Conservation (phyloP, 176 grass and related monocot genomes). For the Zea mays region Zm-B73-REFERENCE-NAM-5.0 NC_050104.1:162894501-162895000, state of each 20-base stretch:
- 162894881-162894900: too few species aligned
- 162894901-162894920: not conserved
- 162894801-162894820: not conserved
- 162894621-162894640: not conserved
- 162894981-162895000: slow-evolving; percentile 84
- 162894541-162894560: not conserved
- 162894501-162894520: not conserved
- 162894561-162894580: slow-evolving; percentile 16
- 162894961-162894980: slow-evolving; percentile 95
- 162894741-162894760: not conserved
- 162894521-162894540: slow-evolving; percentile 13
- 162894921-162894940: not conserved
- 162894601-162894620: not conserved
- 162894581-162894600: not conserved
- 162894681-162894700: not conserved
- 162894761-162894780: not conserved
- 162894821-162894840: not conserved
- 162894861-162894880: not conserved
- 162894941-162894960: slow-evolving; percentile 77
- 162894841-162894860: not conserved
- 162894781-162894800: not conserved
- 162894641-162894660: not conserved
- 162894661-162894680: not conserved
- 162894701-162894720: not conserved
- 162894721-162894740: not conserved